These are phyloP conservation scores for Phaseolus coccineus DNA, from an alignment of 331 rosid genomes.

Conservation along the genomic window DNA sequence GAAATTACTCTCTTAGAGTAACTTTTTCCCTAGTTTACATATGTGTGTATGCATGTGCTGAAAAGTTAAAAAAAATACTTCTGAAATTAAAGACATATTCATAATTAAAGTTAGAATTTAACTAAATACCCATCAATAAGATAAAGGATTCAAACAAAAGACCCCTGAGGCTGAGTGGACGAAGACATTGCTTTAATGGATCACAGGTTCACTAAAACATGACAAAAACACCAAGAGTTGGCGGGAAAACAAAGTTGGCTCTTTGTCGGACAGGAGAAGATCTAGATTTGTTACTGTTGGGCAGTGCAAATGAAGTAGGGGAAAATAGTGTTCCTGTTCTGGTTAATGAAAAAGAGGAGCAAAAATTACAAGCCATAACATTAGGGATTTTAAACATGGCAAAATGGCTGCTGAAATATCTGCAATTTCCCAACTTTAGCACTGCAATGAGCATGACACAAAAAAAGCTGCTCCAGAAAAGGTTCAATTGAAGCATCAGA, in stretches of 20 bases:
- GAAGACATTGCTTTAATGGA: not conserved
- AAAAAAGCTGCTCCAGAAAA: not conserved
- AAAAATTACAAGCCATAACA: too few relatives aligned
- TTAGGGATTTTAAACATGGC: not conserved
- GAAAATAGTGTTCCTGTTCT: not conserved
- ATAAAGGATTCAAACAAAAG: not conserved
- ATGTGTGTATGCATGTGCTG: not conserved
- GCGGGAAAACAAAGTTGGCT: not conserved
- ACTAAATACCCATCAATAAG: not conserved
- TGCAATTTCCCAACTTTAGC: not conserved
- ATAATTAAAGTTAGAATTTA: not conserved
- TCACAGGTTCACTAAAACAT: not conserved
- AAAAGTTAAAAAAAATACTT: not conserved
- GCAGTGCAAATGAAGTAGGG: not conserved
- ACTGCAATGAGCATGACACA: not conserved
- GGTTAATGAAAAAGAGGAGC: conserved; percentile 41
- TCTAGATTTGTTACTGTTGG: not conserved
- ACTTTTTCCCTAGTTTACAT: too few relatives aligned
- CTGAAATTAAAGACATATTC: not conserved
- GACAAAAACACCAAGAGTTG: not conserved
- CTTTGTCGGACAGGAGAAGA: not conserved
- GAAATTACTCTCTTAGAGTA: too few relatives aligned
- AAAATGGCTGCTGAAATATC: not conserved
- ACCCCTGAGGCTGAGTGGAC: not conserved
- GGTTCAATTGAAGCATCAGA: not conserved